These are phyloP conservation scores for Leucoagaricus sp. DNA, from an alignment of 1,284 basidiomycete species.

Conservation along the genomic window DNA sequence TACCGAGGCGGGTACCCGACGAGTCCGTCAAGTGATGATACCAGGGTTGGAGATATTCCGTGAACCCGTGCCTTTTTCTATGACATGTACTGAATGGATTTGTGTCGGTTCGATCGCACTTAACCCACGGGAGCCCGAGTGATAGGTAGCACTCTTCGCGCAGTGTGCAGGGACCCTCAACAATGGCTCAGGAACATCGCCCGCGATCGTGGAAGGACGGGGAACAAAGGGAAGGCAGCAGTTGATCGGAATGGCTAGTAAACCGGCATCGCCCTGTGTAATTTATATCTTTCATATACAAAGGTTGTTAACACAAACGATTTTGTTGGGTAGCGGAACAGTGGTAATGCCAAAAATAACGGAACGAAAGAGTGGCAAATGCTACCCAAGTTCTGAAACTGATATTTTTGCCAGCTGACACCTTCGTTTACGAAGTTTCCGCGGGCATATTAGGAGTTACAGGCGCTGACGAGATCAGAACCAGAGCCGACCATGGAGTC, in stretches of 20 bases:
- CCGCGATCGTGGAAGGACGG: background rate
- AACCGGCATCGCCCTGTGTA: background rate
- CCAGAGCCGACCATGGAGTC: constrained; percentile 38
- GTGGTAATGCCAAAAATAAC: background rate
- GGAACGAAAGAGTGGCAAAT: background rate
- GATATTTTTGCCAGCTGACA: background rate
- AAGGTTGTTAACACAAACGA: background rate
- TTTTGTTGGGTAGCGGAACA: background rate
- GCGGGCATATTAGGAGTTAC: constrained; percentile 23
- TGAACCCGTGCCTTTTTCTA: background rate
- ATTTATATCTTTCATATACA: background rate
- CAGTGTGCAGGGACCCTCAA: background rate
- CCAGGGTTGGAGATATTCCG: background rate
- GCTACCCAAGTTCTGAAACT: background rate
- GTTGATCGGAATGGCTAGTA: background rate
- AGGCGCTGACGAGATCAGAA: constrained; percentile 32
- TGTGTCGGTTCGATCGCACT: background rate
- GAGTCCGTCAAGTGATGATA: constrained; percentile 2
- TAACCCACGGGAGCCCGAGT: background rate
- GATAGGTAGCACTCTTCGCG: background rate
- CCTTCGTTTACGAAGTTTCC: background rate
- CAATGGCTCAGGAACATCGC: background rate
- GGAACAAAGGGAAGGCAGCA: background rate
- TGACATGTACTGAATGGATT: too few species aligned
- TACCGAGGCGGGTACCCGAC: background rate